Evolutionary conservation across 140 eudicot species (phyloP).

Genomic region (Stevia rebaudiana): DNA sequence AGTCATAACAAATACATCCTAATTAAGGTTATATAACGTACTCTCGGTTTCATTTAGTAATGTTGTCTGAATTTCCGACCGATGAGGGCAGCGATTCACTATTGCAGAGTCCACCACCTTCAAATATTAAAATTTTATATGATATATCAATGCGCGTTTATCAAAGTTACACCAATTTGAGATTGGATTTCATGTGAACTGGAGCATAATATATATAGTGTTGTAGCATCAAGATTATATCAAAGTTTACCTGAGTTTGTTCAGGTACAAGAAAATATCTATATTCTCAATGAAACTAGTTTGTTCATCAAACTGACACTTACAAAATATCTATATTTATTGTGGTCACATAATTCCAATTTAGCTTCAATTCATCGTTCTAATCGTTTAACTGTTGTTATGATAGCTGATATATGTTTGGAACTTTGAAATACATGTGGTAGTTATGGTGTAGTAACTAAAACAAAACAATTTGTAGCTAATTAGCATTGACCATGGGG

Average conservation of each 20-base stretch:
- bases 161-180: slow-evolving; percentile 6
- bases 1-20: neutral
- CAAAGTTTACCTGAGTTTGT: slow-evolving; percentile 46
- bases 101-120: slow-evolving; percentile 65
- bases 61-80: slow-evolving; percentile 75
- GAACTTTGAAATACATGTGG: neutral
- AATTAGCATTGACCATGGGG: too few species aligned
- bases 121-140: slow-evolving; percentile 12
- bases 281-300: too few species aligned
- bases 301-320: neutral
- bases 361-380: neutral
- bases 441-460: neutral
- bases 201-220: neutral
- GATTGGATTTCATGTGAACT: neutral
- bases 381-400: neutral
- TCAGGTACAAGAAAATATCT: slow-evolving; percentile 81
- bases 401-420: slow-evolving; percentile 9
- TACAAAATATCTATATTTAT: neutral
- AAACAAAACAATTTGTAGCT: too few species aligned
- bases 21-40: slow-evolving; percentile 23
- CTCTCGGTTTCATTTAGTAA: slow-evolving; percentile 55
- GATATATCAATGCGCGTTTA: neutral
- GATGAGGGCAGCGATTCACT: slow-evolving; percentile 75
- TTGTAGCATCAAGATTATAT: neutral
- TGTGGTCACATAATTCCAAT: neutral